Conservation (phyloP, 2,329 filamentous ascomycete species). For the Pseudofabraea citricarpa region DNA sequence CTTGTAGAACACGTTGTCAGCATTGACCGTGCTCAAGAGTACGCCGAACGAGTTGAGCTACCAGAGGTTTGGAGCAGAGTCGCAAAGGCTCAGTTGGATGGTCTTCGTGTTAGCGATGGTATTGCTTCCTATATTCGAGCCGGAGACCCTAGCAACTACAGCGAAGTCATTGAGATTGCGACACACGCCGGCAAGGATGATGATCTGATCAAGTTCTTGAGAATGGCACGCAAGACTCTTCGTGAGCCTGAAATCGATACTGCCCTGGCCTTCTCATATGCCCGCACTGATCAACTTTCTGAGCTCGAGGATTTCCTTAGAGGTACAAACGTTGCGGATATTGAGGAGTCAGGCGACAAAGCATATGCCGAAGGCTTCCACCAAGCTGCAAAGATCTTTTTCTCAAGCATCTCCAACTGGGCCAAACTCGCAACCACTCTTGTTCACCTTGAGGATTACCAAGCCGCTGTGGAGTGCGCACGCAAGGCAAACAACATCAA, state of each 20-base stretch:
- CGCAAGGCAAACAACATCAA: constrained; percentile 99
- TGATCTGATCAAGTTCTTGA: constrained; percentile 91
- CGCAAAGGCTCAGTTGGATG: constrained; percentile 95
- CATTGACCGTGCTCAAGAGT: constrained; percentile 94
- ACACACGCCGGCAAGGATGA: constrained; percentile 96
- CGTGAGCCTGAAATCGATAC: constrained; percentile 94
- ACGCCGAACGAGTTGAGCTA: constrained; percentile 88
- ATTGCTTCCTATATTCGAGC: constrained; percentile 98
- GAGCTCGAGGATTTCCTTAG: constrained; percentile 97
- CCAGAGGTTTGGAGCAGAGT: constrained; percentile 98
- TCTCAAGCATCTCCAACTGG: constrained; percentile 98
- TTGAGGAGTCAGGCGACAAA: constrained; percentile 97
- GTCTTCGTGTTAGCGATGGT: constrained; percentile 83
- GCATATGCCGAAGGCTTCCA: constrained; percentile 92
- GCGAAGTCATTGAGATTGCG: constrained; percentile 92
- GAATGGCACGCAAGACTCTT: constrained; percentile 95
- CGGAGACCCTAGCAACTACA: constrained; percentile 85
- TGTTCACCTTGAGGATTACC: constrained; percentile 95
- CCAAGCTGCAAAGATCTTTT: constrained; percentile 98
- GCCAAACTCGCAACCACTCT: constrained; percentile 96
- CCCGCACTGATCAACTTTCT: constrained; percentile 81
- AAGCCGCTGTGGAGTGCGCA: constrained; percentile 94
- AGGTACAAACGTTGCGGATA: constrained; percentile 87
- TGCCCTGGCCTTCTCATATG: constrained; percentile 87
- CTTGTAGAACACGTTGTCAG: constrained; percentile 95